Base-by-base conservation (phyloP, 2,329 filamentous ascomycete species). In the Sclerotinia trifoliorum region DNA sequence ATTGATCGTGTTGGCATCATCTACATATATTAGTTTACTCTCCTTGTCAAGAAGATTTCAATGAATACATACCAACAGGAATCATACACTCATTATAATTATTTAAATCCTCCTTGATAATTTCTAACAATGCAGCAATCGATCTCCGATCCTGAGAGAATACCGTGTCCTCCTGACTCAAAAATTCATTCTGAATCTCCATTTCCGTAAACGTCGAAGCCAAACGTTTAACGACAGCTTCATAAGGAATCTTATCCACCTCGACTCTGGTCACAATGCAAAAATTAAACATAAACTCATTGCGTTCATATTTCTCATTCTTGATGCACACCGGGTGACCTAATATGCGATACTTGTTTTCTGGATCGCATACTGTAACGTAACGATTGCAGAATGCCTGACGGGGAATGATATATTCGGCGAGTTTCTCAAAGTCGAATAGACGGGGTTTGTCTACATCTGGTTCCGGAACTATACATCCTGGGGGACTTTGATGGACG, bases 61-160 rank as follows among this genome's bases (percentile, higher is more conserved):
- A 15, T 24, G 26, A 44, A 70, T 21, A 82, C 86, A 71, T 81
- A 94, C 92, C 92, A 71, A 97, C 94, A 0, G 94, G 94, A 75
- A 97, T 97, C 94, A 97, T 97, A 83, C 94, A 97, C 81, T 99
- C 95, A 77, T 92, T 94, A 77, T 97, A 99, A 75, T 96, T 96
- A 77, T 98, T 97, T 73, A 99, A 78, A 78, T 99, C 94, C 80
- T 97, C 88, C 77, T 89, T 89, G 68, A 91, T 84, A 70, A 90
- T 90, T 79, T 90, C 93, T 73, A 98, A 84, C 73, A 99, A 80
- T 73, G 91, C 92, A 81, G 94, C 91, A 76, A 97, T 96, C 4
- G 86, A 82, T 79, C 92, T 81, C 81, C 90, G 63, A 84, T 84
- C 77, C 84, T 83, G 78, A 39, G 65, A 58, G 5, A 44, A 68